Conservation (phyloP, 2,329 filamentous ascomycete genomes). For the Colletotrichum gloeosporioides region DNA sequence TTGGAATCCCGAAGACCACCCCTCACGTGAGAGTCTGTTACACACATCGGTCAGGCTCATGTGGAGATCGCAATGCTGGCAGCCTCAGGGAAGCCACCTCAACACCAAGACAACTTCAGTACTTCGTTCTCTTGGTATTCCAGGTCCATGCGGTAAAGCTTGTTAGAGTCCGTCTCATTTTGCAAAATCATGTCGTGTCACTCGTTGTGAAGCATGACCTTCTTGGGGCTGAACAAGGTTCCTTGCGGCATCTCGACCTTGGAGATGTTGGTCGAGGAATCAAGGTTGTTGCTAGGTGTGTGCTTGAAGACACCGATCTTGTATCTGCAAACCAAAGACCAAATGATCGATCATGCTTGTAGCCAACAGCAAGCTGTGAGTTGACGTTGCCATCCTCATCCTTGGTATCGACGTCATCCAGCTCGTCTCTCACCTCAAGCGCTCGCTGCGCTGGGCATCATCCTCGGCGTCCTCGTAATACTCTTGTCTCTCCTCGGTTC, state of each 20-base stretch:
- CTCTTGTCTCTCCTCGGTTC: constrained; percentile 33
- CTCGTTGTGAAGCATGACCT: constrained; percentile 94
- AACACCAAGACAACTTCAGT: too few relatives aligned
- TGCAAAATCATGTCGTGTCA: constrained; percentile 91
- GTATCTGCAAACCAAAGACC: constrained; percentile 82
- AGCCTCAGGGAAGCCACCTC: too few relatives aligned
- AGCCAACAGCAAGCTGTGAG: constrained; percentile 92
- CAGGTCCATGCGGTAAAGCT: constrained; percentile 95
- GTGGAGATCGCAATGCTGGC: too few relatives aligned
- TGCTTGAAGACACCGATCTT: constrained; percentile 99
- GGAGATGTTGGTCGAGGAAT: constrained; percentile 97
- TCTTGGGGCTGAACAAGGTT: constrained; percentile 89
- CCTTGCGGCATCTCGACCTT: constrained; percentile 91
- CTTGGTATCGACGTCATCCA: constrained; percentile 72
- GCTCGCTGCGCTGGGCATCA: constrained; percentile 72
- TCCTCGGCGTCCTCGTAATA: constrained; percentile 66
- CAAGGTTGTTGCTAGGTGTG: constrained; percentile 86
- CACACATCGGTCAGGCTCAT: too few relatives aligned
- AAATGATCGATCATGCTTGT: constrained; percentile 96
- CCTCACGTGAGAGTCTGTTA: too few relatives aligned
- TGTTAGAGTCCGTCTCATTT: constrained; percentile 82
- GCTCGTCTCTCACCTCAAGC: constrained; percentile 69
- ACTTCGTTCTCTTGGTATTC: constrained; percentile 66
- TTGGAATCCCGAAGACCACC: too few relatives aligned
- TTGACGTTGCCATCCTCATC: constrained; percentile 85